A percentile compares a stretch with the other conserved stretches of the same genome.
Conservation (phyloP, 805 yeast genomes). For the Kluyveromyces aestuarii region DNA sequence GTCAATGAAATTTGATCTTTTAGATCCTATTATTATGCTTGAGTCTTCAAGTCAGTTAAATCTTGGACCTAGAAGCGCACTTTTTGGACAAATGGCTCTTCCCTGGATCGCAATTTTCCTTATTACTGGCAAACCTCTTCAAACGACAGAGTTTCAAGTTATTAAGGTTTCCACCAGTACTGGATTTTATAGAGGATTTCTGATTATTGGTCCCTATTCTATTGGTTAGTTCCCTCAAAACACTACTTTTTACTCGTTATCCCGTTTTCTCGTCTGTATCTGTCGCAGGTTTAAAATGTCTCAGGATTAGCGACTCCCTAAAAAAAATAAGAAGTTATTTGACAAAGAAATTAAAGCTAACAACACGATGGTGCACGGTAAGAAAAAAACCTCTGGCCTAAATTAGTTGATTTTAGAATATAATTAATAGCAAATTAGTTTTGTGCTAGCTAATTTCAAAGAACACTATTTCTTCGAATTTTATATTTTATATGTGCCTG, state of each 20-base stretch:
- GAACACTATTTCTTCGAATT: too few species aligned
- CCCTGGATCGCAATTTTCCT: background rate
- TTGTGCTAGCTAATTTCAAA: too few species aligned
- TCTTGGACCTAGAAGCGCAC: background rate
- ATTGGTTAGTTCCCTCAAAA: background rate
- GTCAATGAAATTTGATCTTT: too few species aligned
- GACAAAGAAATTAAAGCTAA: background rate
- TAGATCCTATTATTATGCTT: too few species aligned
- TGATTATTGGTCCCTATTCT: background rate
- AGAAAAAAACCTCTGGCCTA: too few species aligned
- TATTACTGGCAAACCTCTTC: background rate
- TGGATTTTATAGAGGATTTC: background rate
- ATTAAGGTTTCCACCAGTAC: background rate
- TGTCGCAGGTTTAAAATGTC: background rate
- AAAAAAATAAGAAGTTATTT: background rate
- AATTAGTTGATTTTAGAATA: too few species aligned
- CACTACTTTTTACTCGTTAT: background rate
- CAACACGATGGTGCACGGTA: too few species aligned
- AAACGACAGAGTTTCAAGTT: background rate
- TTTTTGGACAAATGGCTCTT: background rate
- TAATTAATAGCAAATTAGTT: too few species aligned
- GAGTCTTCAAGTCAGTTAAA: background rate
- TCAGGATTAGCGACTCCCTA: constrained; percentile 1
- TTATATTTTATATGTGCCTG: too few species aligned
- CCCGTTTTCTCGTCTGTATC: background rate